These are phyloP conservation scores for Coniochaeta sp. DNA, from an alignment of 2,329 filamentous ascomycete species.

Conservation along the genomic window DNA sequence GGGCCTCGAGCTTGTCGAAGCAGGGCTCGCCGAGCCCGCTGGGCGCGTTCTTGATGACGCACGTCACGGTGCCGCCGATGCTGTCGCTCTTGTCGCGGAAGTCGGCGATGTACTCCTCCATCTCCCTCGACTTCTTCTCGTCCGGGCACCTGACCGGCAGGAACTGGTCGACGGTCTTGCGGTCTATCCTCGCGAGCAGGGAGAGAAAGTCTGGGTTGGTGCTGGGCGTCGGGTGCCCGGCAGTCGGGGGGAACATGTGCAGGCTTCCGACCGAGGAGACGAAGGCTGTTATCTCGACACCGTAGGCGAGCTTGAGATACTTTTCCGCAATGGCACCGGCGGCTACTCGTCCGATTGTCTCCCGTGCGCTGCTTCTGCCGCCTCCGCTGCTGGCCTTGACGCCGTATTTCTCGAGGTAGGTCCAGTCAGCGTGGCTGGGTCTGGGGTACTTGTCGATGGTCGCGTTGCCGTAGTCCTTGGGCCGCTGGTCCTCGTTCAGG, in stretches of 20 bases:
- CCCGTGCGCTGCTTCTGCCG: conserved; percentile 82
- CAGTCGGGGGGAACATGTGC: conserved; percentile 67
- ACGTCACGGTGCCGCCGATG: conserved; percentile 92
- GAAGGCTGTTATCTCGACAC: conserved; percentile 87
- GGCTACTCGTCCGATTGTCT: conserved; percentile 90
- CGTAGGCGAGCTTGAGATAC: conserved; percentile 73
- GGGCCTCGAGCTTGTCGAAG: conserved; percentile 93
- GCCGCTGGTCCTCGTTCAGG: conserved; percentile 86
- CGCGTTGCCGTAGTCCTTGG: conserved; percentile 80
- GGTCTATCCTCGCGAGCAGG: conserved; percentile 64
- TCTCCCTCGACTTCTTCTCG: conserved; percentile 52
- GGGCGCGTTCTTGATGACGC: conserved; percentile 81
- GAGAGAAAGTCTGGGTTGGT: conserved; percentile 74
- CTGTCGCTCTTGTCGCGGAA: conserved; percentile 76
- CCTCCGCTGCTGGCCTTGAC: conserved; percentile 87
- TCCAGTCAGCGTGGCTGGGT: conserved; percentile 92
- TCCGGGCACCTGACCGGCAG: conserved; percentile 86
- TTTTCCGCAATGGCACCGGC: conserved; percentile 92
- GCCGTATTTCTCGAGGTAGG: conserved; percentile 95
- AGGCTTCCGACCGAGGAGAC: conserved; percentile 77
- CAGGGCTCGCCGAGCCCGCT: conserved; percentile 84
- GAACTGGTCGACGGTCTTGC: conserved; percentile 72
- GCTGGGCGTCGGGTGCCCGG: conserved; percentile 59
- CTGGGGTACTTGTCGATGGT: conserved; percentile 91
- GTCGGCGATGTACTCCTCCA: conserved; percentile 72